Percentiles rank a stretch among this genome's conserved stretches.
phyloP scores from a whole-genome alignment of 2,329 filamentous ascomycete species.

The Paecilomyces niveus region DNA sequence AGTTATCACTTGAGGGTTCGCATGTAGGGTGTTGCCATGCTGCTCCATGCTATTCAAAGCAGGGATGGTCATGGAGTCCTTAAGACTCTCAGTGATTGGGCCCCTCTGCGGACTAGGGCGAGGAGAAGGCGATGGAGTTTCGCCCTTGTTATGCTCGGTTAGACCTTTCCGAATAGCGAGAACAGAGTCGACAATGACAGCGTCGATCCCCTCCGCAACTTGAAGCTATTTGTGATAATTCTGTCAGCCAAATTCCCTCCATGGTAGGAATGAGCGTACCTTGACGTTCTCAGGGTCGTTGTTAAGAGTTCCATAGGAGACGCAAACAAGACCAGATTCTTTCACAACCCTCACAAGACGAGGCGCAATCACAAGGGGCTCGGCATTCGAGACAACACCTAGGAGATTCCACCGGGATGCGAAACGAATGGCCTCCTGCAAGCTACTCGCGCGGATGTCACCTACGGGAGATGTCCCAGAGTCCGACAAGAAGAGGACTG shows the following conservation, averaged over 20 bases:
- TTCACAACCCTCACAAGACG: slow-evolving; percentile 87
- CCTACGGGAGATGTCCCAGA: slow-evolving; percentile 74
- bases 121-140: slow-evolving; percentile 16
- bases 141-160: slow-evolving; percentile 42
- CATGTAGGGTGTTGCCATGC: slow-evolving; percentile 3
- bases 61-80: slow-evolving; percentile 17
- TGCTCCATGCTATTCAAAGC: slow-evolving; percentile 18
- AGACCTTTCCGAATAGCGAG: slow-evolving; percentile 87
- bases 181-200: slow-evolving; percentile 94
- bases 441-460: slow-evolving; percentile 80
- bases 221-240: slow-evolving; percentile 54
- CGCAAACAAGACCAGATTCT: slow-evolving; percentile 86
- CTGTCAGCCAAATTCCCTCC: slow-evolving; percentile 3
- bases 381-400: slow-evolving; percentile 82
- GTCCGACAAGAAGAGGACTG: slow-evolving; percentile 89
- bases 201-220: slow-evolving; percentile 92
- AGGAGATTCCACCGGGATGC: slow-evolving; percentile 91
- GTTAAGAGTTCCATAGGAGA: slow-evolving; percentile 86
- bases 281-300: slow-evolving; percentile 82
- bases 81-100: slow-evolving; percentile 8
- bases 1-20: background rate
- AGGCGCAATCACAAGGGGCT: slow-evolving; percentile 82
- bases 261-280: slow-evolving; percentile 46
- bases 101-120: slow-evolving; percentile 15
- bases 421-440: slow-evolving; percentile 94